Evolutionary conservation across 2,329 filamentous ascomycete genomes (phyloP).

Genomic region (Trichoderma lentiforme): DNA sequence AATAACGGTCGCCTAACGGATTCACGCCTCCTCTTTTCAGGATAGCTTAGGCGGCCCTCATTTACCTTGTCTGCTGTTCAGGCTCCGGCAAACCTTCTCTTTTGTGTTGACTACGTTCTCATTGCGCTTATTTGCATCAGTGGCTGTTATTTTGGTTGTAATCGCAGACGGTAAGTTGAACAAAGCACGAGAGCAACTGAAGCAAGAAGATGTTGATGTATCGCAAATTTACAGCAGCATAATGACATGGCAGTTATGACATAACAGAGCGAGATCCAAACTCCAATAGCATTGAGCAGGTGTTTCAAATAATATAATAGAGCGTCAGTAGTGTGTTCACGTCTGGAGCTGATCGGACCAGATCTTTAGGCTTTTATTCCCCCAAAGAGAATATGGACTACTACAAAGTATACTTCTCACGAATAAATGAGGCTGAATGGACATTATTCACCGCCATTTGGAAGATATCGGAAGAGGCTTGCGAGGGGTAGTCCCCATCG

Average conservation of each 20-base stretch:
- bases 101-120: not conserved
- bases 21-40: not conserved
- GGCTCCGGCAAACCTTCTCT: not conserved
- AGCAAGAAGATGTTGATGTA: too few species aligned
- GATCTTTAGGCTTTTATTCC: not conserved
- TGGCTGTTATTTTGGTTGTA: not conserved
- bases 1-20: not conserved
- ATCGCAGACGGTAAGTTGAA: not conserved
- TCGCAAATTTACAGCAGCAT: too few species aligned
- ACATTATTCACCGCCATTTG: not conserved
- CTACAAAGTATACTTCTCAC: not conserved
- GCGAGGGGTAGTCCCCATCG: not conserved
- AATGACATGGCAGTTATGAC: too few species aligned
- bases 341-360: not conserved
- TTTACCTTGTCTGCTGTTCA: not conserved
- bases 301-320: too few species aligned
- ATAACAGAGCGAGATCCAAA: not conserved
- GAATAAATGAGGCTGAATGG: not conserved
- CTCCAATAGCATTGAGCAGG: not conserved
- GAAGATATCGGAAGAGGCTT: not conserved
- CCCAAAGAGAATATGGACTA: not conserved
- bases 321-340: too few species aligned
- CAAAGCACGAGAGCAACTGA: too few species aligned
- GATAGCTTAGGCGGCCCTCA: not conserved
- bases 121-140: not conserved